Conservation (phyloP, 352 stramenopile genomes). For the Phytopythium montanum region DNA sequence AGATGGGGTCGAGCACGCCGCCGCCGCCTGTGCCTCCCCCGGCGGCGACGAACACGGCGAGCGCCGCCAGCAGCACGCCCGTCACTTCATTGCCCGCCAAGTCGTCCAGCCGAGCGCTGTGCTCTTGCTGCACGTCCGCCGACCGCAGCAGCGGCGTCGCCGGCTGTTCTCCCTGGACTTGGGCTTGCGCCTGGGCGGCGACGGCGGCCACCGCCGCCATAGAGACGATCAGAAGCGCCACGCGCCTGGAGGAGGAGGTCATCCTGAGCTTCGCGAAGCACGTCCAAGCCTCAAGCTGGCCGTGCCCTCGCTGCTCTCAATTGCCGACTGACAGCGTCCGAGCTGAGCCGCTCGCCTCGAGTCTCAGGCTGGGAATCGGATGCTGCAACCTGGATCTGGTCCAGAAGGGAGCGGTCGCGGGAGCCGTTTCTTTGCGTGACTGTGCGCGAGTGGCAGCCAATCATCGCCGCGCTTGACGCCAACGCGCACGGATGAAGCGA, state of each 20-base stretch:
- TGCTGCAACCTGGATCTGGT: background rate
- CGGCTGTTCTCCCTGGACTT: background rate
- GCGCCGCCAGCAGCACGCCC: slow-evolving; percentile 39
- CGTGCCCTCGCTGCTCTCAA: slow-evolving; percentile 4
- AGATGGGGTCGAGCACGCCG: slow-evolving; percentile 95
- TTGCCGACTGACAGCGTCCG: slow-evolving; percentile 2
- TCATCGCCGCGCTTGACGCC: background rate
- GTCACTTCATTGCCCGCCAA: slow-evolving; percentile 25
- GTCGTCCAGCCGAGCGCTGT: background rate
- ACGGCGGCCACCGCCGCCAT: background rate
- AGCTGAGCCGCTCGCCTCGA: background rate
- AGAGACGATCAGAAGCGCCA: slow-evolving; percentile 1
- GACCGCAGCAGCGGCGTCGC: slow-evolving; percentile 1
- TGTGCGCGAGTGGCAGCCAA: background rate
- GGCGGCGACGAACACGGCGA: slow-evolving; percentile 86
- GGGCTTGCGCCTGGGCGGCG: no score
- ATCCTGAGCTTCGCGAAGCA: background rate
- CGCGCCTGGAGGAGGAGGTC: background rate
- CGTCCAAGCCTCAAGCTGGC: slow-evolving; percentile 6
- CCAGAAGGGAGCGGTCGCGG: background rate
- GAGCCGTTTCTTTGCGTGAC: background rate
- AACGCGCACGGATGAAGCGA: background rate
- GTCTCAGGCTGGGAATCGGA: background rate
- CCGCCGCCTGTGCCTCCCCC: slow-evolving; percentile 90
- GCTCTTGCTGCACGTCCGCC: slow-evolving; percentile 3